Conservation (phyloP, 495 filamentous ascomycete species). For the Hyaloscypha variabilis region DNA sequence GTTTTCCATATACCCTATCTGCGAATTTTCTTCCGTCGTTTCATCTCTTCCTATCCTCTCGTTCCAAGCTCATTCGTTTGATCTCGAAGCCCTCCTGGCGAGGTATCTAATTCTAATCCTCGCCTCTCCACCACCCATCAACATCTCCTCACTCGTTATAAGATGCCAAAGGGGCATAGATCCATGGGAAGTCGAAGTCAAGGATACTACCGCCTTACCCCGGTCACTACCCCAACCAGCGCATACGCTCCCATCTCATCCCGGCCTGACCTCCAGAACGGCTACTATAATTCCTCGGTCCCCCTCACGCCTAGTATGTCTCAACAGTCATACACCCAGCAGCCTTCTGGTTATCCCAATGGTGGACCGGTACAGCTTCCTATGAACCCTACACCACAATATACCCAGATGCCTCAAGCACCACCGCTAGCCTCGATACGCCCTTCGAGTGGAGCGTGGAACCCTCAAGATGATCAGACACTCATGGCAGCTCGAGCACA, state of each 20-base stretch:
- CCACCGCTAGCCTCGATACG: constrained; percentile 42
- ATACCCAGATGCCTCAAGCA: constrained; percentile 13
- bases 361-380: constrained; percentile 34
- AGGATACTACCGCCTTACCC: constrained; percentile 26
- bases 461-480: constrained; percentile 62
- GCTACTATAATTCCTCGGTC: constrained; percentile 11
- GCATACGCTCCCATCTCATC: constrained; percentile 27
- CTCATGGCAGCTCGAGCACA: constrained; percentile 62
- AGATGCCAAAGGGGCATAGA: constrained; percentile 32
- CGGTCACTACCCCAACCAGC: constrained; percentile 17
- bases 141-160: constrained; percentile 9
- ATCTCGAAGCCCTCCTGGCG: constrained; percentile 27
- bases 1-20: constrained; percentile 23
- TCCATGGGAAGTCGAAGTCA: constrained; percentile 22
- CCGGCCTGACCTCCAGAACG: not conserved
- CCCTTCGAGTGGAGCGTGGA: constrained; percentile 62
- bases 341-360: constrained; percentile 14
- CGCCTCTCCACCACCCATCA: not conserved
- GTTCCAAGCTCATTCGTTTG: constrained; percentile 26
- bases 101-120: constrained; percentile 27
- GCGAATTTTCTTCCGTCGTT: constrained; percentile 26
- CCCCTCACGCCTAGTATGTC: constrained; percentile 16
- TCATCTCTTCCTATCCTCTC: constrained; percentile 20
- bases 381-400: constrained; percentile 15
- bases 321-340: constrained; percentile 20